Percentiles rank a stretch among this genome's conserved stretches.
Evolutionary conservation across 257 asterid species (phyloP).

Genomic region (Marsdenia floribunda): DNA sequence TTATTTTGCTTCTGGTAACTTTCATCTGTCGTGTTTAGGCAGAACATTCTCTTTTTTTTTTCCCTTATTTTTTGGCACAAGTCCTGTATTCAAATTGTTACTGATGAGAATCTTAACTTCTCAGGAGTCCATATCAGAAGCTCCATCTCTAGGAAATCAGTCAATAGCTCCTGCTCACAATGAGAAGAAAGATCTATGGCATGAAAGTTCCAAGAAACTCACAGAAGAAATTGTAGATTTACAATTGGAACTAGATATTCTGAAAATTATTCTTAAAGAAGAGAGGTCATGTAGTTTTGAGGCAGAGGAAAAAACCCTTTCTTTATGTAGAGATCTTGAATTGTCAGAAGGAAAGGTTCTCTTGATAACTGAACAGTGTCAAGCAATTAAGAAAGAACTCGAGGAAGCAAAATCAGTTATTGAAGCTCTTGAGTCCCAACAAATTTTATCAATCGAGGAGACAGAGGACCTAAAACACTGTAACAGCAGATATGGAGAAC

Average conservation of each 20-base stretch:
- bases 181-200: conserved; percentile 30
- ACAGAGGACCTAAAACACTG: conserved; percentile 59
- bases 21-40: neutral
- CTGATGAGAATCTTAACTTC: conserved; percentile 23
- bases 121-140: conserved; percentile 72
- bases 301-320: conserved; percentile 45
- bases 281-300: conserved; percentile 54
- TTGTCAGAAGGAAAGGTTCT: conserved; percentile 45
- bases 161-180: conserved; percentile 23
- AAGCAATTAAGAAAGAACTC: conserved; percentile 55
- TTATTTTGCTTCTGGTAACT: neutral
- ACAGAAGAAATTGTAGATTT: conserved; percentile 58
- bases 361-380: conserved; percentile 41
- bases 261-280: conserved; percentile 72
- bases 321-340: conserved; percentile 50
- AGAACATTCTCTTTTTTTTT: neutral
- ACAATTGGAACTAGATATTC: conserved; percentile 87
- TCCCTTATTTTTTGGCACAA: neutral
- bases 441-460: conserved; percentile 57
- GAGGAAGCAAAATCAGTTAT: conserved; percentile 49
- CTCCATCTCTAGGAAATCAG: conserved; percentile 36
- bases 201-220: conserved; percentile 26
- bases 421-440: conserved; percentile 94
- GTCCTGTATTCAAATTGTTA: conserved; percentile 10
- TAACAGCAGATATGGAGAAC: conserved; percentile 37